Percentiles rank a stretch among this genome's conserved stretches.
These are phyloP conservation scores for Botrytis fragariae DNA, from an alignment of 2,329 filamentous ascomycete genomes.

Conservation along the genomic window DNA sequence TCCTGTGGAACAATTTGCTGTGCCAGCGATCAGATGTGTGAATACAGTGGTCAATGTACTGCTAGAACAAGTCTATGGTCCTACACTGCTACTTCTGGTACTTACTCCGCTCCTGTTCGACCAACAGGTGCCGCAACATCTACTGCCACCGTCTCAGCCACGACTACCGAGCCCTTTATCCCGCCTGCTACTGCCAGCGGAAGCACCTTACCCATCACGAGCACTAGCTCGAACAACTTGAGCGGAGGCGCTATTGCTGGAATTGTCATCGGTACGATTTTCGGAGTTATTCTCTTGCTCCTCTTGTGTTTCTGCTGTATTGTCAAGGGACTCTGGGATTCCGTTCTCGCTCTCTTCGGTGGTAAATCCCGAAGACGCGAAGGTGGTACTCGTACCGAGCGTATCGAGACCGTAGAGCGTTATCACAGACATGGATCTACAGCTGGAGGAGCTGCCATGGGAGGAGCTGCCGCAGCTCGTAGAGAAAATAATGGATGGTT, in stretches of 20 bases:
- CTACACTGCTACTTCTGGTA: conserved; percentile 38
- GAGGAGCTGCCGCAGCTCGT: conserved; percentile 27
- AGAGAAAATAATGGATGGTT: conserved; percentile 52
- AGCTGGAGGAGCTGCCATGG: conserved; percentile 22
- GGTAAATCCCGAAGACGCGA: conserved; percentile 51
- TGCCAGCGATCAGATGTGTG: conserved; percentile 66
- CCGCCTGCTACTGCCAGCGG: conserved; percentile 54
- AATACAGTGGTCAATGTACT: conserved; percentile 33
- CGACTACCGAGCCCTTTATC: conserved; percentile 47
- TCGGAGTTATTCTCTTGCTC: conserved; percentile 63
- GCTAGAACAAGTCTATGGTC: conserved; percentile 33
- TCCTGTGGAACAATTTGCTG: conserved; percentile 71
- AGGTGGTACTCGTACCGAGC: conserved; percentile 42
- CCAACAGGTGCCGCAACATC: conserved; percentile 53
- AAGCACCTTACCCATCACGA: conserved; percentile 30
- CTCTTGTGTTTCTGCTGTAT: conserved; percentile 75
- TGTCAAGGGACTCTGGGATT: conserved; percentile 59
- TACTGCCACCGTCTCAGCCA: conserved; percentile 53
- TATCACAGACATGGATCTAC: conserved; percentile 51
- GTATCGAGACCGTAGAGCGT: conserved; percentile 60
- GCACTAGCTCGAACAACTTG: conserved; percentile 42
- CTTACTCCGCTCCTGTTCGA: conserved; percentile 44
- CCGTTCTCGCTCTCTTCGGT: conserved; percentile 54
- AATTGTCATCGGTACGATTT: conserved; percentile 72
- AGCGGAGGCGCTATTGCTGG: conserved; percentile 75